phyloP scores from a whole-genome alignment of 73 alveolate genomes.

The Breviolum minutum region DNA sequence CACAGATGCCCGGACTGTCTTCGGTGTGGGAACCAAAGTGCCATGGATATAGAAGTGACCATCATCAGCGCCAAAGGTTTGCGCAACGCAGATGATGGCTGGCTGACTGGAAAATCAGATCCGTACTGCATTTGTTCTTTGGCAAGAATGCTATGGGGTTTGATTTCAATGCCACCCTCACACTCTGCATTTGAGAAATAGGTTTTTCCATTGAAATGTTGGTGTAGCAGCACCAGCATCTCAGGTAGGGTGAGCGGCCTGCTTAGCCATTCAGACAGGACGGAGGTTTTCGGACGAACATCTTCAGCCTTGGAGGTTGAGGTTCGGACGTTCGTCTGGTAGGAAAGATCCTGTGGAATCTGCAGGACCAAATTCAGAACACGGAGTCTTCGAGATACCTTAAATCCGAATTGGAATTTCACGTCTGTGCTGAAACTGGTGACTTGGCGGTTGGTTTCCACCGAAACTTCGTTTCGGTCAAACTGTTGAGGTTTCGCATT shows the following conservation, averaged over 20 bases:
- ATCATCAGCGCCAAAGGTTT: constrained; percentile 68
- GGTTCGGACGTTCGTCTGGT: too few species aligned
- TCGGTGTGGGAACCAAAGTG: neutral
- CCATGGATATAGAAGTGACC: constrained; percentile 73
- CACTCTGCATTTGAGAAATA: neutral
- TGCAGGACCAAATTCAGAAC: constrained; percentile 36
- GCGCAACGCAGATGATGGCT: constrained; percentile 85
- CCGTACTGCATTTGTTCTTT: constrained; percentile 61
- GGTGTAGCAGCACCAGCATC: neutral
- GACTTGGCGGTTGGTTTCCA: neutral
- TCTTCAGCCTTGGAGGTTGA: neutral
- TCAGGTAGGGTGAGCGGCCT: constrained; percentile 39
- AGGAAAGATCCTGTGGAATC: too few species aligned
- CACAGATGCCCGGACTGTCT: neutral
- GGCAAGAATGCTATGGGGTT: neutral
- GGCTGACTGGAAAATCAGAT: constrained; percentile 64
- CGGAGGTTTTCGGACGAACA: neutral
- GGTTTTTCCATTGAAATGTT: neutral
- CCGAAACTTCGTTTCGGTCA: too few species aligned
- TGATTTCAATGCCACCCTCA: neutral
- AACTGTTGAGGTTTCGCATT: neutral
- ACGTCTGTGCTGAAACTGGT: constrained; percentile 41
- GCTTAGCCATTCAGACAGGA: neutral
- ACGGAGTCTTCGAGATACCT: neutral
- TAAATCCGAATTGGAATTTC: constrained; percentile 47